Base-by-base conservation (phyloP, 805 yeast genomes). In the Lachancea waltii region DNA sequence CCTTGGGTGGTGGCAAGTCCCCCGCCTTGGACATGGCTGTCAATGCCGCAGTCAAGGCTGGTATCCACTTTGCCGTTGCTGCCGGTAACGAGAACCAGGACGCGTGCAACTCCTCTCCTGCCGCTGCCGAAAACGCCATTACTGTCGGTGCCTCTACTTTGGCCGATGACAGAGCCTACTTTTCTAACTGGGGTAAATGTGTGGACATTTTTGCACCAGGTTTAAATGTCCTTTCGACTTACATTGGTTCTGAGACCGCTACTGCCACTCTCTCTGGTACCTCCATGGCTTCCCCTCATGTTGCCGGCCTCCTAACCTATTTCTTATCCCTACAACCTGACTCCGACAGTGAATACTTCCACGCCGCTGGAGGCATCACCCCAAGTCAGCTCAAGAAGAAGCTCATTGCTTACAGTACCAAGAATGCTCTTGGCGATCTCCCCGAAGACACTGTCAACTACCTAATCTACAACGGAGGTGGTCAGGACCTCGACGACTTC, bases 161-260 rank as follows among this genome's bases (percentile, higher is more conserved):
- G 51, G 75, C 83, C 37, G 97, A 92, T 59, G 70, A 77, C 38
- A 86, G 95, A 70, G 97, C 98, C 17, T 80, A 81, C 65, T 92
- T 92, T 73, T 86, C 97, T 40, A 92, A 90, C 73, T 87, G 75
- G 64, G 98, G 98, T 62, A 75, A 73, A 58, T 90, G 98, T 72
- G 97, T 92, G 42, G 97, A 90, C 58, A 81, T 90, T 48, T 90
- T 86, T 59, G 98, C 95, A 20, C 98, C 98, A 17, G 98, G 98
- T 56, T 80, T 86, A 54, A 81, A 85, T 60, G 77, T 90, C 44
- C 70, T 81, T 49, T 85, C 95, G 30, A 82, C 90, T 26, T 84
- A 82, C 60, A 83, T 80, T 60, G 92, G 94, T 30, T 78, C 86
- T 3, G 70, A 73, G 36, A 64, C 75, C 38, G 84, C 87, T 30